phyloP scores from a whole-genome alignment of 1,284 basidiomycete genomes.

The Malassezia cuniculi region DNA sequence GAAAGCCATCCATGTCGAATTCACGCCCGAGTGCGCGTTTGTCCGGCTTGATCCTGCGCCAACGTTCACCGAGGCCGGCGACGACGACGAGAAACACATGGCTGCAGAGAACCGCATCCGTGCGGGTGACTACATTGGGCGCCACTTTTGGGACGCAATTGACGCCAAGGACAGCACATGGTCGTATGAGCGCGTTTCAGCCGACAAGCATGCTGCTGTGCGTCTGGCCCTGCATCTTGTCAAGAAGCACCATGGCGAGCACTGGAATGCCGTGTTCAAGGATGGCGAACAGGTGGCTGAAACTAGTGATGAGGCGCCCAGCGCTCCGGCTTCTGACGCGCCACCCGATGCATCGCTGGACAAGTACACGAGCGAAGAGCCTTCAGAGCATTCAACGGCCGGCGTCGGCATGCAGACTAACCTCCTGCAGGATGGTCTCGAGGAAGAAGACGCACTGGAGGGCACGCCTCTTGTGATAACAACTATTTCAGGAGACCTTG shows the following conservation, averaged over 20 bases:
- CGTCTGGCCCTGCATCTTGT: slow-evolving; percentile 31
- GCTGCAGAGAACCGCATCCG: slow-evolving; percentile 16
- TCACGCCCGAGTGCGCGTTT: slow-evolving; percentile 57
- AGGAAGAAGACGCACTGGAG: slow-evolving; percentile 63
- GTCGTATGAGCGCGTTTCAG: slow-evolving; percentile 22
- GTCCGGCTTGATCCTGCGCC: slow-evolving; percentile 52
- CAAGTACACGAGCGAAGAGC: slow-evolving; percentile 64
- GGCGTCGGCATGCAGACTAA: slow-evolving; percentile 48
- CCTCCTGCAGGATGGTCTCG: slow-evolving; percentile 65
- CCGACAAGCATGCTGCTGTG: slow-evolving; percentile 1
- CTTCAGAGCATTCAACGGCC: slow-evolving; percentile 44
- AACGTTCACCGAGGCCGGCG: background rate
- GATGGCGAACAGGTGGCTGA: slow-evolving; percentile 57
- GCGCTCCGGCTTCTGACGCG: no score
- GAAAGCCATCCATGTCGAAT: slow-evolving; percentile 46
- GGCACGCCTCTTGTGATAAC: slow-evolving; percentile 53
- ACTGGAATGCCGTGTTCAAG: slow-evolving; percentile 71
- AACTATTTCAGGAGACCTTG: slow-evolving; percentile 2
- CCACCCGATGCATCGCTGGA: slow-evolving; percentile 73
- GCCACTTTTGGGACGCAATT: slow-evolving; percentile 31
- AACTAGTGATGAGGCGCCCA: no score
- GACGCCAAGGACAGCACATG: slow-evolving; percentile 24
- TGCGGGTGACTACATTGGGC: slow-evolving; percentile 18
- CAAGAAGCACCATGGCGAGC: slow-evolving; percentile 50
- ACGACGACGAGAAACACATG: background rate